Evolutionary conservation across 441 rosid species (phyloP), one percentile per base, ranked within the genome.

Genomic region (Biscutella laevigata): DNA sequence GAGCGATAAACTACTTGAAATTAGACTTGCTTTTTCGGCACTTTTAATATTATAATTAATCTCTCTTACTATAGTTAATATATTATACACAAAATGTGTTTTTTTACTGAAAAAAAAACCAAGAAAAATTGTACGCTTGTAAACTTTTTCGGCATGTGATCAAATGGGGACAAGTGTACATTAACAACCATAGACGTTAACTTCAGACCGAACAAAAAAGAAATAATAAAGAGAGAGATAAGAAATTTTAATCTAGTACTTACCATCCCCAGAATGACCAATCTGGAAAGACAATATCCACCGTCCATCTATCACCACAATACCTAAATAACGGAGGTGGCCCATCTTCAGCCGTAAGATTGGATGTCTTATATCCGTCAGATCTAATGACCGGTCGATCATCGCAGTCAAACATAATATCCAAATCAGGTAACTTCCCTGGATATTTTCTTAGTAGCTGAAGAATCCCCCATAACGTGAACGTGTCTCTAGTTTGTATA

Each of bases 241-340:
- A 29, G 46, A 12, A 40, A 29, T 19, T 4, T 27, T 38, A 25
- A 7, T 64, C 7, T 0, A 13, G 3, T 57, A 50, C 69, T 3
- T 59, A 88, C 94, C 96, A 88, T 54, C 94, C 91, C 96, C 94
- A 84, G 53, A 82, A 84, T 17, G 88, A 77, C 90, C 90, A 84
- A 57, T 84, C 94, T 7, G 94, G 95, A 53, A 84, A 72, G 11
- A 80, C 94, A 8, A 88, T 62, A 55, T 84, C 94, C 62, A 73
- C 27, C 5, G 86, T 73, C 75, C 74, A 66, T 56, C 70, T 59
- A 13, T 82, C 72, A 0, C 81, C 82, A 11, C 94, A 78, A 50
- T 82, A 88, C 34, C 79, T 74, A 61, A 87, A 84, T 61, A 84
- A 13, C 10, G 75, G 75, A 2, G 94, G 94, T 3, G 83, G 83